Conservation (phyloP, 1,284 basidiomycete genomes). For the Blastosporella zonata region DNA sequence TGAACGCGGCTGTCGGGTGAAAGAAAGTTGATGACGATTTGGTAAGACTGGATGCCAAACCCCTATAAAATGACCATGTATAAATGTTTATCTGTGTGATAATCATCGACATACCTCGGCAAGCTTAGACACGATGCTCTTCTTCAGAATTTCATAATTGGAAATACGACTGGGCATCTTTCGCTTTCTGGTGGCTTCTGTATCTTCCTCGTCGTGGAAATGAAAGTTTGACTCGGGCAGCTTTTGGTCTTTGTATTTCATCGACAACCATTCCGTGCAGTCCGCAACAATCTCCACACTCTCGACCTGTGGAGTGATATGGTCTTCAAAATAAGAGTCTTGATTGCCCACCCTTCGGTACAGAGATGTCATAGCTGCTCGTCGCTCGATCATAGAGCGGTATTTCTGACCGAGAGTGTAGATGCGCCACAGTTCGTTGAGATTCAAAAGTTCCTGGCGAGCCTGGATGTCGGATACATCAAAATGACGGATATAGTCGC, state of each 20-base stretch:
- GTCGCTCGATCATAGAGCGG: constrained; percentile 78
- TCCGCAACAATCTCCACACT: constrained; percentile 90
- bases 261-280: constrained; percentile 86
- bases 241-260: constrained; percentile 82
- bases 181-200: constrained; percentile 54
- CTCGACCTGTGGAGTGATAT: constrained; percentile 61
- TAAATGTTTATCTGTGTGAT: background rate
- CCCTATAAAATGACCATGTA: constrained; percentile 41
- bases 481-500: constrained; percentile 85
- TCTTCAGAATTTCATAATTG: constrained; percentile 83
- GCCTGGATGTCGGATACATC: constrained; percentile 53
- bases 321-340: constrained; percentile 73
- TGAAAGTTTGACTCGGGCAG: constrained; percentile 58
- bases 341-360: constrained; percentile 63
- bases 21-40: constrained; percentile 80
- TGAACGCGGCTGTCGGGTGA: constrained; percentile 52
- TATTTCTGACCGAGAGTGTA: constrained; percentile 85
- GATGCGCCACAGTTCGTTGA: constrained; percentile 86
- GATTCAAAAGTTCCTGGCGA: constrained; percentile 67
- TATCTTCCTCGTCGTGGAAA: constrained; percentile 68
- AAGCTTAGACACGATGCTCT: constrained; percentile 71
- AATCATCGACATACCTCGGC: constrained; percentile 57
- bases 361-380: constrained; percentile 56
- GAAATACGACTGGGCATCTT: constrained; percentile 87
- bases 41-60: constrained; percentile 76